Conservation (phyloP, 805 yeast genomes). For the Tetrapisispora pingtungensis region DNA sequence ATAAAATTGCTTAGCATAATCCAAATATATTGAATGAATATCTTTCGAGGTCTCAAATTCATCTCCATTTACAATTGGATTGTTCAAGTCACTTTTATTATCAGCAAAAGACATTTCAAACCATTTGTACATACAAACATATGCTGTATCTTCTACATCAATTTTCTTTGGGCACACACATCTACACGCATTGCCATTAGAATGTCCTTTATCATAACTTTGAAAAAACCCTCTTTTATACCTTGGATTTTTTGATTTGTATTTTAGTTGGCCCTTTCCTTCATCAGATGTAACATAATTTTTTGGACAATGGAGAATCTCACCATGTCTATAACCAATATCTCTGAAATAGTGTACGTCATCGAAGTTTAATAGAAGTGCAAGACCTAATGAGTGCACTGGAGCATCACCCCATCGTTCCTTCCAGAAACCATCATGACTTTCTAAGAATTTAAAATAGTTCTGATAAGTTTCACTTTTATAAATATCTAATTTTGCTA, state of each 20-base stretch:
- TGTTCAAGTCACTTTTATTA: neutral
- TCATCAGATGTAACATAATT: conserved; percentile 30
- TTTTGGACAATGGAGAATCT: conserved; percentile 74
- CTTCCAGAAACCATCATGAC: conserved; percentile 70
- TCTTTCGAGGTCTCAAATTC: conserved; percentile 3
- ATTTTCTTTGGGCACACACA: conserved; percentile 59
- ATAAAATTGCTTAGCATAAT: neutral
- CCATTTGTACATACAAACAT: conserved; percentile 47
- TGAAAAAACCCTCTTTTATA: conserved; percentile 15
- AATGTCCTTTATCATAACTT: conserved; percentile 29
- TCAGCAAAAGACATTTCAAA: conserved; percentile 20
- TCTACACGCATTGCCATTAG: conserved; percentile 68
- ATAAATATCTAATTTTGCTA: conserved; percentile 74
- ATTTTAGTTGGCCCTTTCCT: conserved; percentile 37
- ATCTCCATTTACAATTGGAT: conserved; percentile 2
- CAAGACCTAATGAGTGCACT: conserved; percentile 78
- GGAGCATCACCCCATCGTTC: conserved; percentile 99
- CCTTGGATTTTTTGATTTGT: conserved; percentile 24
- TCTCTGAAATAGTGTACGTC: conserved; percentile 88
- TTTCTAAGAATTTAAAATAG: conserved; percentile 61
- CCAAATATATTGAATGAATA: neutral
- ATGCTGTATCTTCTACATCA: conserved; percentile 49
- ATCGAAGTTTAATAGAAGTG: conserved; percentile 54
- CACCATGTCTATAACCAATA: conserved; percentile 79
- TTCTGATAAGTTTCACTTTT: conserved; percentile 51